These are phyloP conservation scores for Fusarium pseudoanthophilum DNA, from an alignment of 2,329 filamentous ascomycete genomes.

Conservation along the genomic window DNA sequence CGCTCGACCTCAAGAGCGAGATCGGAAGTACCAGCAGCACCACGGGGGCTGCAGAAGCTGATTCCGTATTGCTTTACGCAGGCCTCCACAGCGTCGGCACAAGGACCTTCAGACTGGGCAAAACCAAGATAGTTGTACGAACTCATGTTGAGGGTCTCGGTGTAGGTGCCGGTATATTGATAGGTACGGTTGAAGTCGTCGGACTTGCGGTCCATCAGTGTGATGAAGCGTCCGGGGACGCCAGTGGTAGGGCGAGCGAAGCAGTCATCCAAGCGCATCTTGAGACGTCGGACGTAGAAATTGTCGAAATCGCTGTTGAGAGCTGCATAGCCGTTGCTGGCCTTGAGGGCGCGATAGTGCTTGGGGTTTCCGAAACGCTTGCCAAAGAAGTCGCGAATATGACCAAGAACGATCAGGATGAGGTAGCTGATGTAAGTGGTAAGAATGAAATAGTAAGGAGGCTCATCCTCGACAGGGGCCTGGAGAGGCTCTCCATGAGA, in stretches of 20 bases:
- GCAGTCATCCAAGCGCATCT: conserved; percentile 95
- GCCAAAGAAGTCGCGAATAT: conserved; percentile 96
- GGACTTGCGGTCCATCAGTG: conserved; percentile 88
- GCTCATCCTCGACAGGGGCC: conserved; percentile 90
- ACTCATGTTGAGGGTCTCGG: conserved; percentile 97
- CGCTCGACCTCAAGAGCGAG: conserved; percentile 89
- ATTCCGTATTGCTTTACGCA: conserved; percentile 87
- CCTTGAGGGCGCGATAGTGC: conserved; percentile 82
- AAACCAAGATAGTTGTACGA: conserved; percentile 99
- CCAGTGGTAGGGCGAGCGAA: conserved; percentile 93
- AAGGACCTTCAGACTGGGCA: conserved; percentile 95
- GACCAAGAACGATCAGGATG: conserved; percentile 92
- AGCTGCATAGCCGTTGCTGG: conserved; percentile 89
- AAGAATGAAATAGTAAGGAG: conserved; percentile 94
- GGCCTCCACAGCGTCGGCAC: conserved; percentile 91
- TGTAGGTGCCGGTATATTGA: conserved; percentile 87
- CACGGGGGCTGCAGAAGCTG: conserved; percentile 81
- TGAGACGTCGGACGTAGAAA: conserved; percentile 93
- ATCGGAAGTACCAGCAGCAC: conserved; percentile 87
- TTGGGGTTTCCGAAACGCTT: conserved; percentile 91
- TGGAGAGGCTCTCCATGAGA: conserved; percentile 84
- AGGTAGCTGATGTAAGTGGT: conserved; percentile 99
- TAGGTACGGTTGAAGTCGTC: conserved; percentile 93
- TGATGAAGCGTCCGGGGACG: conserved; percentile 94
- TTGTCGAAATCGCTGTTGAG: conserved; percentile 99